Conservation (phyloP, 2,329 filamentous ascomycete genomes). For the Bipolaris sorokiniana region DNA sequence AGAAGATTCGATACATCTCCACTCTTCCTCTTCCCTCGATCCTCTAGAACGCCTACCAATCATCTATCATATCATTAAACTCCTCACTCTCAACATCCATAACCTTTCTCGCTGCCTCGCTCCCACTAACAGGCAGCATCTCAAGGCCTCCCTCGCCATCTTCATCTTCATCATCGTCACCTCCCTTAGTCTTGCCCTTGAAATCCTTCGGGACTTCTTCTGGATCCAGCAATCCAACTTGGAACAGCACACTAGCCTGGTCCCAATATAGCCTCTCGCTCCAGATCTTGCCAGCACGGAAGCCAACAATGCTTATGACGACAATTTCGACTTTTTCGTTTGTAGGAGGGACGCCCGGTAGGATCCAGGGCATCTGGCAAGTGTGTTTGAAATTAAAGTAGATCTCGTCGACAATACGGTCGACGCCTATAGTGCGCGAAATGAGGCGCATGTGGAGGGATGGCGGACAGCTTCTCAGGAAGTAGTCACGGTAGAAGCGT, state of each 20-base stretch:
- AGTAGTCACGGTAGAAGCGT: conserved; percentile 64
- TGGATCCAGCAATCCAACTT: conserved; percentile 63
- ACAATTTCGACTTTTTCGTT: conserved; percentile 63
- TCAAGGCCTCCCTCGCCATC: conserved; percentile 55
- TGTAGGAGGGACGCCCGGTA: conserved; percentile 64
- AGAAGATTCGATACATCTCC: neutral
- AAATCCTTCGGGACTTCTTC: conserved; percentile 57
- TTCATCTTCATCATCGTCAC: conserved; percentile 36
- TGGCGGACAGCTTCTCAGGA: conserved; percentile 56
- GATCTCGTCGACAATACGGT: conserved; percentile 67
- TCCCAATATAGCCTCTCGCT: conserved; percentile 68
- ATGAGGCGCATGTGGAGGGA: conserved; percentile 61
- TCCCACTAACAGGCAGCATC: conserved; percentile 55
- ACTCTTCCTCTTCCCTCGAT: neutral
- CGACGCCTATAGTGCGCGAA: conserved; percentile 63
- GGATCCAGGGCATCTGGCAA: conserved; percentile 63
- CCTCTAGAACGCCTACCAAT: conserved; percentile 42
- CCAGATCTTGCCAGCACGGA: conserved; percentile 61
- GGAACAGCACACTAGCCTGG: conserved; percentile 65
- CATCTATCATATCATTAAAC: conserved; percentile 55
- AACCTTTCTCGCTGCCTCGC: conserved; percentile 56
- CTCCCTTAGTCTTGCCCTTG: conserved; percentile 1
- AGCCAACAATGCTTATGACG: conserved; percentile 62
- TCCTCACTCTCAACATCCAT: conserved; percentile 53
- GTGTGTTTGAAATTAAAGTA: conserved; percentile 64